Base-by-base conservation (phyloP, 2,329 filamentous ascomycete genomes). In the Aspergillus sp. region DNA sequence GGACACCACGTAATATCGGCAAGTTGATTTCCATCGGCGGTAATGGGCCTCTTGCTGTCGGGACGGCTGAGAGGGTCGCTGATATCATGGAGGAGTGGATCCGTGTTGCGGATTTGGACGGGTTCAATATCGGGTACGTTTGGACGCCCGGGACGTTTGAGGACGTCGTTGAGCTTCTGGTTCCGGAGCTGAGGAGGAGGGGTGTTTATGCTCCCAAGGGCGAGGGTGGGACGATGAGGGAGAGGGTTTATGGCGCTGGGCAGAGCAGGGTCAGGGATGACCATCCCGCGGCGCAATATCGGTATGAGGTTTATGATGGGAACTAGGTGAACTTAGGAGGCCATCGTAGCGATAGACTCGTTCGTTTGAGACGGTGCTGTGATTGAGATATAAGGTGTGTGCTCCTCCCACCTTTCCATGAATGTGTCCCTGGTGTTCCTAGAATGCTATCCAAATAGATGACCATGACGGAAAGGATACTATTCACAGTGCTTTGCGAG, bases 191-290 rank as follows among this genome's bases (percentile, higher is more conserved):
- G 56, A 66, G 77, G 53, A 68, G 68, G 15, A 66, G 78, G 7
- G 76, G 74, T 2, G 18, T 78, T 24, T 78, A 78, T 56, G 68
- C 74, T 4, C 63, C 66, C 12, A n/a, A 34, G n/a, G 65, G 60
- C 6, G 63, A 66, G 48, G 49, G 57, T 18, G 53, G 81, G 22
- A 85, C 82, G 2, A 79, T 80, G 0, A 73, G 85, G 17, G 86
- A 89, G 71, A 87, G 83, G 71, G 74, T 88, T 0, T 88, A 87
- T 68, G 85, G 85, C 0, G 77, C 75, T 59, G 86, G 85, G 0
- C 85, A 88, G 68, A 77, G 70, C 6, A 74, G 78, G 15, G 66
- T 89, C 56, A 76, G 85, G 38, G 75, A 75, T 61, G 85, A 88
- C 68, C 86, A 88, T 68, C 65, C 76, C 0, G 86, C 85, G 1